Evolutionary conservation across 2,329 filamentous ascomycete genomes (phyloP).

Genomic region (Pseudofabraea citricarpa): DNA sequence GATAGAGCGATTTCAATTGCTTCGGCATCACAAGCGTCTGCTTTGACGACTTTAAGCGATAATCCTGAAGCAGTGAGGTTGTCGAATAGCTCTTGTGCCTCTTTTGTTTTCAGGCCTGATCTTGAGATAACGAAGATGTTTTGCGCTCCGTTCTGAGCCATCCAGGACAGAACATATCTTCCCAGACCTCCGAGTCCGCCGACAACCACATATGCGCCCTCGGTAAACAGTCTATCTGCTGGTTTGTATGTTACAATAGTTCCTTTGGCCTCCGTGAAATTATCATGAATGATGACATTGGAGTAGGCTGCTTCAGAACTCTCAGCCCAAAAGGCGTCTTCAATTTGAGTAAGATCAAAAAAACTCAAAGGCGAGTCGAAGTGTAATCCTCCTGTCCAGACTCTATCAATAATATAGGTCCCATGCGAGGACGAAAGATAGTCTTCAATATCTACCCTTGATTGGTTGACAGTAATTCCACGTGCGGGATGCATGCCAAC

Average conservation of each 20-base stretch:
- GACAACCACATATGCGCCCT: slow-evolving; percentile 7
- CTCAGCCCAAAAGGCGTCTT: neutral
- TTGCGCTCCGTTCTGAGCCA: slow-evolving; percentile 5
- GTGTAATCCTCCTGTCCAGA: neutral
- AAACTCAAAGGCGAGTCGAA: neutral
- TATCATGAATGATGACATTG: neutral
- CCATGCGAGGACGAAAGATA: neutral
- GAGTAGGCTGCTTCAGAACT: neutral
- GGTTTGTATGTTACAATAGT: neutral
- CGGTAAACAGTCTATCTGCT: neutral
- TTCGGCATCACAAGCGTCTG: neutral
- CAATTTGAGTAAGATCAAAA: neutral
- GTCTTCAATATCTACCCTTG: slow-evolving; percentile 2
- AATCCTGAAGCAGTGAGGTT: neutral
- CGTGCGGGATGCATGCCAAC: slow-evolving; percentile 14
- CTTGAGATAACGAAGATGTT: slow-evolving; percentile 5
- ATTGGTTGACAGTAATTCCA: neutral
- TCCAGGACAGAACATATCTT: neutral
- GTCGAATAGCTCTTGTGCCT: neutral
- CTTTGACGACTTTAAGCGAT: neutral
- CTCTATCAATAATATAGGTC: neutral
- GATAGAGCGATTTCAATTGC: neutral
- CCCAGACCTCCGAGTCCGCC: slow-evolving; percentile 8
- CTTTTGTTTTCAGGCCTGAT: slow-evolving; percentile 1
- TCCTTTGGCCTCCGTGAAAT: neutral